Evolutionary conservation across 768 basidiomycete species (phyloP), one percentile per base, ranked within the genome.

Genomic region (Hysterangium stoloniferum): DNA sequence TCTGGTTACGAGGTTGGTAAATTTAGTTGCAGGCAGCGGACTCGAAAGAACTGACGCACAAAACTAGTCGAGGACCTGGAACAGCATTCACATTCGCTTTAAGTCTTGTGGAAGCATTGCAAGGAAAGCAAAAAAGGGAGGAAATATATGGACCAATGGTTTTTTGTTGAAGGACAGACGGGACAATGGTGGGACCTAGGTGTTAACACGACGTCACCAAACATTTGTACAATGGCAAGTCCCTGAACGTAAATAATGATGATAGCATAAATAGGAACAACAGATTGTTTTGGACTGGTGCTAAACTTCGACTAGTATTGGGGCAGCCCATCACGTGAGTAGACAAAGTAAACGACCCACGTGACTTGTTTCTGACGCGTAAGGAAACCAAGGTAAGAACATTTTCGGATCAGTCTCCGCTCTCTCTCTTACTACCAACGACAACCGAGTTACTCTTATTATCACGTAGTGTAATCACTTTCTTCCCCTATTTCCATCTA

Each of bases 1-100:
- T 45, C 70, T 91, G 4, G 72, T 91, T 9, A 89, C 87, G n/a
- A 89, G 85, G 86, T 84, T 49, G 28, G 68, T 58, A 40, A 4
- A 17, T 24, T 20, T 19, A 3, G 13, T 17, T 40, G n/a, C 15
- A 8, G 5, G 54, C 6, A 20, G 45, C 32, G 2, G 22, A n/a
- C 8, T 34, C 9, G 9, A 38, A n/a, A 41, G 17, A 35, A 28
- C 9, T 4, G 9, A 24, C 17, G 20, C 24, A 25, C 34, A n/a
- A 31, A n/a, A 37, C 4, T 52, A 87, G 84, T 61, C 84, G 84
- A 28, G 86, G 86, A 2, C 85, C 84, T 58, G 86, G 87, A 9
- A 88, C 86, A 3, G 68, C 79, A 0, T 90, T 91, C 59, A 78
- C 80, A 1, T 90, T 91, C 56, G 84, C 84, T 2, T 69, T 90